Conservation (phyloP, 2,329 filamentous ascomycete species). For the Phyllosticta citrichinensis region DNA sequence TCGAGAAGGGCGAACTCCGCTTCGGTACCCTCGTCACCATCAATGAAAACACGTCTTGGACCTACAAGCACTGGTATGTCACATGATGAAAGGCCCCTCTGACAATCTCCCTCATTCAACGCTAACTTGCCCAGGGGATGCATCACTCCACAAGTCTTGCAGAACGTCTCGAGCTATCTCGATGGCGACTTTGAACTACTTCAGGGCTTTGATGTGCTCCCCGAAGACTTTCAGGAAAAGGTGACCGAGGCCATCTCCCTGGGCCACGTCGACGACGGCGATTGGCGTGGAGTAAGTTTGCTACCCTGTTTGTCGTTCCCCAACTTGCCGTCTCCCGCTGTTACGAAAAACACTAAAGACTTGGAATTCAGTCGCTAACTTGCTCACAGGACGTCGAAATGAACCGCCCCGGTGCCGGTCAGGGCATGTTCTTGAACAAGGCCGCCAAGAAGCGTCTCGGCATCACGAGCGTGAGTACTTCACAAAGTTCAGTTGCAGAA, state of each 20-base stretch:
- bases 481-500: background rate
- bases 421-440: constrained; percentile 46
- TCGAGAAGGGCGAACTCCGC: constrained; percentile 68
- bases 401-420: constrained; percentile 55
- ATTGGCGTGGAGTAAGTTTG: constrained; percentile 74
- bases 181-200: constrained; percentile 54
- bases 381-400: constrained; percentile 56
- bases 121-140: constrained; percentile 59
- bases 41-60: constrained; percentile 51
- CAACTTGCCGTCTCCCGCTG: background rate
- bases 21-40: constrained; percentile 64
- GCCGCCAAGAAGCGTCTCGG: constrained; percentile 21
- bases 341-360: constrained; percentile 3
- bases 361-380: constrained; percentile 14
- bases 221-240: constrained; percentile 60
- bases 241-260: constrained; percentile 60
- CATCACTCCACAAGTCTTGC: constrained; percentile 64
- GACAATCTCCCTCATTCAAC: background rate
- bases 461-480: constrained; percentile 13
- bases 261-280: constrained; percentile 73
- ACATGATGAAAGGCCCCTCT: background rate
- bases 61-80: constrained; percentile 78
- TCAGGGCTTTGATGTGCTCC: constrained; percentile 73
- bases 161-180: constrained; percentile 52
- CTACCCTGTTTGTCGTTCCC: constrained; percentile 8